A percentile compares a stretch with the other conserved stretches of the same genome.
Conservation (phyloP, 345 rosid species). For the Adansonia digitata region DNA sequence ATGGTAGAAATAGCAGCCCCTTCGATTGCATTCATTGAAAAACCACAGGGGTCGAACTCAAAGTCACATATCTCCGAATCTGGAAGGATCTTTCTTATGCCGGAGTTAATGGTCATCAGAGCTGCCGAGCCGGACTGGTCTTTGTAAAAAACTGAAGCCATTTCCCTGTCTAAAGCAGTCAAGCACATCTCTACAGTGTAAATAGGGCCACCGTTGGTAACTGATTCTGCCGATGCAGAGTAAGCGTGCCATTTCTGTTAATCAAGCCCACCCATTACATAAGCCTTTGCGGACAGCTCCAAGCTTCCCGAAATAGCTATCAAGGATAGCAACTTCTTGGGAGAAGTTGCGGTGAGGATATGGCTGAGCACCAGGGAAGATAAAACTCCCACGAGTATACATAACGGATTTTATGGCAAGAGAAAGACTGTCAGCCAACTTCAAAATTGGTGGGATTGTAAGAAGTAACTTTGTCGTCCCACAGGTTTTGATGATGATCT, state of each 20-base stretch:
- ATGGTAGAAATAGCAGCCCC: slow-evolving; percentile 64
- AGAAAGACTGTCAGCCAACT: slow-evolving; percentile 49
- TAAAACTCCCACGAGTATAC: slow-evolving; percentile 72
- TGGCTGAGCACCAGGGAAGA: slow-evolving; percentile 58
- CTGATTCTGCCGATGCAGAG: slow-evolving; percentile 44
- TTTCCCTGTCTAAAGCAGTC: slow-evolving; percentile 62
- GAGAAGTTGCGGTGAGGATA: slow-evolving; percentile 67
- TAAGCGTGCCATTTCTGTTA: slow-evolving; percentile 72
- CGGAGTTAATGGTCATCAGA: slow-evolving; percentile 51
- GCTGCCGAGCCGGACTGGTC: slow-evolving; percentile 41
- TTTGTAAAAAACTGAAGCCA: slow-evolving; percentile 58
- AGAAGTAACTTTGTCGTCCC: slow-evolving; percentile 79
- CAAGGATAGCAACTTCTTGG: slow-evolving; percentile 69
- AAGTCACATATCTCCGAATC: slow-evolving; percentile 66
- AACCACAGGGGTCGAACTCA: slow-evolving; percentile 78
- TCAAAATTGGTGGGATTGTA: slow-evolving; percentile 58
- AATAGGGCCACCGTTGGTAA: slow-evolving; percentile 16
- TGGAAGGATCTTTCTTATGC: slow-evolving; percentile 71
- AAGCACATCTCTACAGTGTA: slow-evolving; percentile 82
- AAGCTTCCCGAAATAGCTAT: slow-evolving; percentile 51
- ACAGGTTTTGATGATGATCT: slow-evolving; percentile 82
- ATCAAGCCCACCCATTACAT: slow-evolving; percentile 47
- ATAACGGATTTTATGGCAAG: slow-evolving; percentile 50
- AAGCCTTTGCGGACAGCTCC: slow-evolving; percentile 57
- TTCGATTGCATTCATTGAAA: slow-evolving; percentile 76